Evolutionary conservation across 441 rosid species (phyloP).

Genomic region (Capsella rubella): DNA sequence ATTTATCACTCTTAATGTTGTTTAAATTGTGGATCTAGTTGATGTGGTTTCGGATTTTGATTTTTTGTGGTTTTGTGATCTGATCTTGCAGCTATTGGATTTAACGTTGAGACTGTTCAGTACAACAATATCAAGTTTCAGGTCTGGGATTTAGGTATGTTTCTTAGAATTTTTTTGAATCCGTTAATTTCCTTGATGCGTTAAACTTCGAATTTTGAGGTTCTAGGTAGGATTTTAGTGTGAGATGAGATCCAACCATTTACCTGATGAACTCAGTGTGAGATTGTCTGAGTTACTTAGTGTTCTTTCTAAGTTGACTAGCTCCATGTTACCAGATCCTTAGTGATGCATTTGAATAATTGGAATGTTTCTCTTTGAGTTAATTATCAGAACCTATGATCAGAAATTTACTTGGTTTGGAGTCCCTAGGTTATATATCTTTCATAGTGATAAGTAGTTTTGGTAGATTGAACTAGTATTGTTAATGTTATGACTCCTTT

Average conservation of each 20-base stretch:
- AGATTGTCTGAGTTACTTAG: not conserved
- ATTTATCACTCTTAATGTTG: not conserved
- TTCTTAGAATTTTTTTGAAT: not conserved
- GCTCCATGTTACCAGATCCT: not conserved
- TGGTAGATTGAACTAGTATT: not conserved
- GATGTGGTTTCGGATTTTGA: slow-evolving; percentile 3
- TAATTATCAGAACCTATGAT: not conserved
- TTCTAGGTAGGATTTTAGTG: not conserved
- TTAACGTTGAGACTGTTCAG: slow-evolving; percentile 90
- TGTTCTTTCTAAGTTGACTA: not conserved
- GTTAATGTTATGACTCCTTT: not conserved
- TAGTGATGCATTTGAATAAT: not conserved
- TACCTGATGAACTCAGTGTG: slow-evolving; percentile 2
- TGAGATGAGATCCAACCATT: not conserved
- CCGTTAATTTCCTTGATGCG: not conserved
- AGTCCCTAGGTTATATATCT: not conserved
- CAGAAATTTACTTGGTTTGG: not conserved
- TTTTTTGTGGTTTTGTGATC: not conserved
- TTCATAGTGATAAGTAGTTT: not conserved
- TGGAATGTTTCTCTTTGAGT: not conserved
- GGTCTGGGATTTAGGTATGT: slow-evolving; percentile 93
- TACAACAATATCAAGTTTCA: slow-evolving; percentile 93
- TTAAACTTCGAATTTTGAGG: not conserved
- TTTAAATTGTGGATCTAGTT: slow-evolving; percentile 31
- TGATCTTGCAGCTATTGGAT: slow-evolving; percentile 82